Evolutionary conservation across 148 eudicot species (phyloP).

Genomic region (Oxyria digyna): DNA sequence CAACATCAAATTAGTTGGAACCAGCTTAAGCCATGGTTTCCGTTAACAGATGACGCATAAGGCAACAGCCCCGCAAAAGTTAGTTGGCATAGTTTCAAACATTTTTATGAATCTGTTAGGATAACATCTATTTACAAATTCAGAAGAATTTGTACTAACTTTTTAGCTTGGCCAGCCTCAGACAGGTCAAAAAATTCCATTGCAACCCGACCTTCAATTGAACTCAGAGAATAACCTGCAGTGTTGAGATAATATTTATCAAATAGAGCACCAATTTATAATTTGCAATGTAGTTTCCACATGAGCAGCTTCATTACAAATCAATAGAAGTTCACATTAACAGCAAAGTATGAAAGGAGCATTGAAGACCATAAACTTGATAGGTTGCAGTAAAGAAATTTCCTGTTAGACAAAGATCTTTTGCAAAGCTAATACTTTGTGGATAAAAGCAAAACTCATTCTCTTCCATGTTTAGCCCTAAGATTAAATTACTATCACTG

Average conservation of each 20-base stretch:
- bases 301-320: background rate
- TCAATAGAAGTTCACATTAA: background rate
- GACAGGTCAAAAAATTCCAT: constrained; percentile 93
- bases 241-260: constrained; percentile 3
- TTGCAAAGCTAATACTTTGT: background rate
- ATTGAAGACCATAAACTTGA: background rate
- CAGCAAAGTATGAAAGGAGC: background rate
- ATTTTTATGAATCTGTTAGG: background rate
- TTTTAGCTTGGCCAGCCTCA: constrained; percentile 83
- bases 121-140: background rate
- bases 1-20: background rate
- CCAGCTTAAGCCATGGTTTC: background rate
- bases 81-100: background rate
- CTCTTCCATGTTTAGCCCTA: background rate
- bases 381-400: background rate
- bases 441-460: background rate
- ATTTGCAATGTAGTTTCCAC: background rate
- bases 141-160: constrained; percentile 35
- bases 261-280: background rate
- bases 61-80: background rate
- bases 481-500: background rate
- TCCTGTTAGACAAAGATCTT: background rate
- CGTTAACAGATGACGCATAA: background rate
- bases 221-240: constrained; percentile 96
- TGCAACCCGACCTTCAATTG: constrained; percentile 94